These are phyloP conservation scores for Gamsiella multidivaricata DNA, from an alignment of 192 early-diverging fungal genomes.

Conservation along the genomic window DNA sequence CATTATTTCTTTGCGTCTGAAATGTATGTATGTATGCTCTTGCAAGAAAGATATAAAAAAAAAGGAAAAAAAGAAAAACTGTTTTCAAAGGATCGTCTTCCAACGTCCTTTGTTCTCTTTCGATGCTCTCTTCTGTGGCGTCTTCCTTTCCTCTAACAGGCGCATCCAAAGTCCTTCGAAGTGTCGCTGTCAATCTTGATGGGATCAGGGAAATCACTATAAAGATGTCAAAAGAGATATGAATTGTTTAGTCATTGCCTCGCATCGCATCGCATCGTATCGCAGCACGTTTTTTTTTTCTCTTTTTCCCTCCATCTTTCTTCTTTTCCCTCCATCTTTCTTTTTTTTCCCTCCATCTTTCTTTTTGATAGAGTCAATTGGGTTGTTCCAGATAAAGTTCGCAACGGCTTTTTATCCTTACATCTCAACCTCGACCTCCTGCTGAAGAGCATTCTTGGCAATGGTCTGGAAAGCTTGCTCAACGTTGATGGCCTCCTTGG, in stretches of 20 bases:
- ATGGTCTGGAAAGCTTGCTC: constrained; percentile 97
- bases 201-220: constrained; percentile 88
- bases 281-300: no score
- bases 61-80: no score
- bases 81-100: no score
- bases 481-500: constrained; percentile 98
- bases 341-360: no score
- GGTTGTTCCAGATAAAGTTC: no score
- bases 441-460: constrained; percentile 93
- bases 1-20: background rate
- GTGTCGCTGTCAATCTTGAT: constrained; percentile 88
- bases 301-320: no score
- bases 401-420: constrained; percentile 44
- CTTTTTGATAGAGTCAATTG: no score
- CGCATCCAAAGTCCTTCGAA: constrained; percentile 70
- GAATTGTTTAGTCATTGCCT: no score
- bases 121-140: background rate
- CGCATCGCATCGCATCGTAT: no score
- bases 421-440: constrained; percentile 91
- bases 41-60: background rate
- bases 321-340: constrained; percentile 1
- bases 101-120: background rate
- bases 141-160: constrained; percentile 63
- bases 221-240: constrained; percentile 19
- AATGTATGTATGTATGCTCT: background rate